A percentile compares a stretch with the other conserved stretches of the same genome.
Conservation (phyloP, 2,329 filamentous ascomycete genomes). For the Aspergillus bombycis region DNA sequence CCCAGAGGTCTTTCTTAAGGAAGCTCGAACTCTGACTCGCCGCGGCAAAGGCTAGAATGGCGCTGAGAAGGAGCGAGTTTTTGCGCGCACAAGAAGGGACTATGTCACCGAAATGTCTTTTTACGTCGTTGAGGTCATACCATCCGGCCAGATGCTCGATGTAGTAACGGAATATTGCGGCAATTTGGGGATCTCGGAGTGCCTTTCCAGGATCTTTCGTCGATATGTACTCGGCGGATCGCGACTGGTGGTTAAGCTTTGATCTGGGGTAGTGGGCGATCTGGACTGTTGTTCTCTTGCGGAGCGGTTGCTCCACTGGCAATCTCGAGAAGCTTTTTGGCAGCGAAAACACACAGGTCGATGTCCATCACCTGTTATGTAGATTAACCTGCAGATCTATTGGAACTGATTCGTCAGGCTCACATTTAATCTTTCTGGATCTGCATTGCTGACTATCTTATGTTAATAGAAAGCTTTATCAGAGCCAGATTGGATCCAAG, state of each 20-base stretch:
- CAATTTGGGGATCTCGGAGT: constrained; percentile 11
- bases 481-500: no score
- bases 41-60: constrained; percentile 51
- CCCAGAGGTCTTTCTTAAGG: constrained; percentile 20
- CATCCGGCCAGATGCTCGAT: constrained; percentile 43
- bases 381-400: not conserved
- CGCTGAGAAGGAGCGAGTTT: constrained; percentile 48
- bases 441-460: constrained; percentile 9
- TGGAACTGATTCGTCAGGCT: not conserved
- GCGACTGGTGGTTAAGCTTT: not conserved
- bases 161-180: constrained; percentile 45
- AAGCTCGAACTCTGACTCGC: constrained; percentile 40
- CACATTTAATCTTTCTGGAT: constrained; percentile 14
- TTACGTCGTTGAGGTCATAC: constrained; percentile 53
- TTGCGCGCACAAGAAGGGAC: constrained; percentile 45
- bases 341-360: constrained; percentile 7
- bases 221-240: constrained; percentile 8
- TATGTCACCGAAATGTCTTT: constrained; percentile 37
- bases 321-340: constrained; percentile 5
- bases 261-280: not conserved
- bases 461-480: not conserved
- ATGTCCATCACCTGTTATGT: constrained; percentile 9
- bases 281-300: not conserved
- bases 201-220: constrained; percentile 13
- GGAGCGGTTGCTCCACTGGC: constrained; percentile 7